These are phyloP conservation scores for Bipolaris cookei DNA, from an alignment of 2,329 filamentous ascomycete genomes.

Conservation along the genomic window DNA sequence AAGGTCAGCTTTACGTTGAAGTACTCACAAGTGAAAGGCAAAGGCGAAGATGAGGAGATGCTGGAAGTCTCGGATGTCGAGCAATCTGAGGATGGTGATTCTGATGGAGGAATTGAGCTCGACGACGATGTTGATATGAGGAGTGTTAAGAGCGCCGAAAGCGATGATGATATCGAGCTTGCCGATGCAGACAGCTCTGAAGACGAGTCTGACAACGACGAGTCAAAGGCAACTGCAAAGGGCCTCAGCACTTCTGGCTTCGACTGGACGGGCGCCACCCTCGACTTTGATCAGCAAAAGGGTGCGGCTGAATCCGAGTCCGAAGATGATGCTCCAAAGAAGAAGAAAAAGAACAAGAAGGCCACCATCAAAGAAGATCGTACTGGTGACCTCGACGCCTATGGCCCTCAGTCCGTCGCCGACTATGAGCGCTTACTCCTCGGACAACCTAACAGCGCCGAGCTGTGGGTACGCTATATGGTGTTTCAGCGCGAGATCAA, in stretches of 20 bases:
- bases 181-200: constrained; percentile 44
- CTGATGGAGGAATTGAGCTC: constrained; percentile 50
- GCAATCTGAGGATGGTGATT: constrained; percentile 46
- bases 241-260: constrained; percentile 78
- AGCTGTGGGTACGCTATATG: constrained; percentile 97
- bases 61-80: constrained; percentile 45
- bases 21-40: constrained; percentile 81
- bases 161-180: constrained; percentile 47
- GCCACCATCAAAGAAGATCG: constrained; percentile 82
- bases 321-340: constrained; percentile 58
- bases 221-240: constrained; percentile 7
- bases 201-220: constrained; percentile 32
- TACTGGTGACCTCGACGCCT: constrained; percentile 87
- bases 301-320: constrained; percentile 60
- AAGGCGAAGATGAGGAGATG: constrained; percentile 52
- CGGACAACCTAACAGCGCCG: constrained; percentile 89
- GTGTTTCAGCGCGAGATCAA: constrained; percentile 95
- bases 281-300: constrained; percentile 61
- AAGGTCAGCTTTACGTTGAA: constrained; percentile 91
- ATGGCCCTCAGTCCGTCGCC: constrained; percentile 85
- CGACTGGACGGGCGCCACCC: constrained; percentile 78
- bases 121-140: constrained; percentile 54
- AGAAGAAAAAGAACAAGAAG: constrained; percentile 76
- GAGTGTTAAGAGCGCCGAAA: constrained; percentile 50
- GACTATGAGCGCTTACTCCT: constrained; percentile 95